These are phyloP conservation scores for Dalechampia spathulata DNA, from an alignment of 441 rosid species.

Conservation along the genomic window DNA sequence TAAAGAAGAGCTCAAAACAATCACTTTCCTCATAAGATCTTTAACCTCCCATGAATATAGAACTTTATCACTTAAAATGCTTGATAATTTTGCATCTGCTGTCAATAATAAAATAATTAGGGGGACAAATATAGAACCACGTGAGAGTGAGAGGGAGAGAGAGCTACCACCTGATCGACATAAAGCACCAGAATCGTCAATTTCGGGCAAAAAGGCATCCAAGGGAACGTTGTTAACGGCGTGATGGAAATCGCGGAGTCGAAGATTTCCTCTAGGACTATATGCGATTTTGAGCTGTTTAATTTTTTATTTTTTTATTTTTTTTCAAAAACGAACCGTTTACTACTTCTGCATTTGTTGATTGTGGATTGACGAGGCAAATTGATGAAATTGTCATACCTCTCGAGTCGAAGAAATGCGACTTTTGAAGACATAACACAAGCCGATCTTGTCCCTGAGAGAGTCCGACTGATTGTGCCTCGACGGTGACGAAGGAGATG, in stretches of 20 bases:
- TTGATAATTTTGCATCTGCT: conserved; percentile 48
- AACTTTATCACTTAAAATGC: conserved; percentile 53
- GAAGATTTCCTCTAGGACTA: conserved; percentile 51
- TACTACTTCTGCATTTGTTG: too few species aligned
- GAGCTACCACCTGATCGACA: conserved; percentile 30
- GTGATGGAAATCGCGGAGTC: conserved; percentile 71
- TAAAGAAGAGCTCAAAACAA: conserved; percentile 55
- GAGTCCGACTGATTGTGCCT: conserved; percentile 23
- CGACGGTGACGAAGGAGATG: conserved; percentile 21
- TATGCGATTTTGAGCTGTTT: conserved; percentile 60
- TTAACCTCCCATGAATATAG: conserved; percentile 70
- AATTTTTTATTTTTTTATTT: not conserved
- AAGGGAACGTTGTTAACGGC: conserved; percentile 63
- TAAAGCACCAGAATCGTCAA: conserved; percentile 41
- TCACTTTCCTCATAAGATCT: conserved; percentile 64
- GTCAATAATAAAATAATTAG: conserved; percentile 10
- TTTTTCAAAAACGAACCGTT: too few species aligned
- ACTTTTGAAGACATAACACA: conserved; percentile 52
- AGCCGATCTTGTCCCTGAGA: conserved; percentile 52
- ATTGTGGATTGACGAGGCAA: not conserved
- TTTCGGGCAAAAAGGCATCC: conserved; percentile 55
- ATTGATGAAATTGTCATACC: conserved; percentile 27
- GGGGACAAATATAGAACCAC: not conserved
- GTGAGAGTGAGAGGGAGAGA: not conserved
- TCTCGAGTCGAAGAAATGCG: conserved; percentile 46